Percentiles rank a stretch among this genome's conserved stretches.
Evolutionary conservation across 73 alveolate species (phyloP).

Genomic region (Strombidium stylifer): DNA sequence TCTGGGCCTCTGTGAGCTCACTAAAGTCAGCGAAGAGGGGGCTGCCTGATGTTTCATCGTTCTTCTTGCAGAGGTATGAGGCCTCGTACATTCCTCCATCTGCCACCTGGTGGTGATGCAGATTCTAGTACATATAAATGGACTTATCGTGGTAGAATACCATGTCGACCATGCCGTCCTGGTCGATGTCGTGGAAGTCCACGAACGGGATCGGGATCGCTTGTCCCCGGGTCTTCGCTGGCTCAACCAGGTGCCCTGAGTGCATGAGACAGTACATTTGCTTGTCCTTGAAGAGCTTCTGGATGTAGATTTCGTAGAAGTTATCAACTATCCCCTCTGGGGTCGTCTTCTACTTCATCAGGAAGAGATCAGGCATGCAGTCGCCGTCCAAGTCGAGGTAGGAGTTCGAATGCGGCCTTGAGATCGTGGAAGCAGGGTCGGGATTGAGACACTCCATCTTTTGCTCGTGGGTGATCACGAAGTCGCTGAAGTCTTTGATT

Average conservation of each 20-base stretch:
- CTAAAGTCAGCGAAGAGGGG: too few relatives aligned
- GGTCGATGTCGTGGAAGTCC: constrained; percentile 58
- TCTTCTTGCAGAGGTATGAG: constrained; percentile 17
- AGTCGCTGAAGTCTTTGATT: not conserved
- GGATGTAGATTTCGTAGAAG: constrained; percentile 29
- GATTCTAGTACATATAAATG: constrained; percentile 16
- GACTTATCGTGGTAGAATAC: constrained; percentile 32
- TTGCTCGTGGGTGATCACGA: not conserved
- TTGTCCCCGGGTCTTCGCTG: not conserved
- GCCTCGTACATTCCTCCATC: constrained; percentile 18
- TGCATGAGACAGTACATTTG: too few relatives aligned
- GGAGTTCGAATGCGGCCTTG: constrained; percentile 58
- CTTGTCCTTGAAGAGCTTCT: not conserved
- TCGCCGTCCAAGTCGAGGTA: constrained; percentile 70
- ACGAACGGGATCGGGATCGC: constrained; percentile 25
- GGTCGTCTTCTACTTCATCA: constrained; percentile 26
- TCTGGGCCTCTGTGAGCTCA: too few relatives aligned
- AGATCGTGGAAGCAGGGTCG: not conserved
- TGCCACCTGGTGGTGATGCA: too few relatives aligned
- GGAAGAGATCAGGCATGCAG: constrained; percentile 69
- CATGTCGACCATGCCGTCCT: constrained; percentile 64
- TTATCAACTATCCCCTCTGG: not conserved
- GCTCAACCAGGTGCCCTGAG: too few relatives aligned
- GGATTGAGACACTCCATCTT: not conserved
- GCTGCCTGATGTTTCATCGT: too few relatives aligned